Conservation (phyloP, 805 yeast species). For the Candida mattraensis region DNA sequence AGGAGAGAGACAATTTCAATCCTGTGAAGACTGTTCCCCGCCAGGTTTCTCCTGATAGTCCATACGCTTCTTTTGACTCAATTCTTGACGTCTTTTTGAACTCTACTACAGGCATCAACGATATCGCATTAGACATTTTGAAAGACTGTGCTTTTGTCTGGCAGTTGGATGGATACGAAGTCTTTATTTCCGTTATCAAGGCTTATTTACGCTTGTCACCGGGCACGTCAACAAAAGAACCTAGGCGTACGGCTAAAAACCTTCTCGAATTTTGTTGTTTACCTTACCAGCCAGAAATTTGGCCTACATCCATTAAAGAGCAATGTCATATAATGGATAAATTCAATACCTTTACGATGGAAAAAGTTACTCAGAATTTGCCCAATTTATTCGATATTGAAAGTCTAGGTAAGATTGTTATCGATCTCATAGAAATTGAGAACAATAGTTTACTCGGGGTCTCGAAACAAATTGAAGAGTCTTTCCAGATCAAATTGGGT, state of each 20-base stretch:
- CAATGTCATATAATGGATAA: constrained; percentile 11
- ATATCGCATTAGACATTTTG: constrained; percentile 10
- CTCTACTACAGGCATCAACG: constrained; percentile 6
- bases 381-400: constrained; percentile 11
- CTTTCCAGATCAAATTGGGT: constrained; percentile 5
- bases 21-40: constrained; percentile 7
- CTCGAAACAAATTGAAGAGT: constrained; percentile 8
- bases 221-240: neutral
- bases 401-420: constrained; percentile 8
- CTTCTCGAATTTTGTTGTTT: constrained; percentile 18
- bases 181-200: constrained; percentile 13
- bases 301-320: constrained; percentile 17
- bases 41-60: constrained; percentile 15
- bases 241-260: constrained; percentile 10
- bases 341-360: constrained; percentile 13
- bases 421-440: constrained; percentile 10
- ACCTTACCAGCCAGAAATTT: constrained; percentile 13
- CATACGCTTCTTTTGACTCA: constrained; percentile 15
- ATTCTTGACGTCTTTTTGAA: constrained; percentile 14
- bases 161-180: constrained; percentile 27
- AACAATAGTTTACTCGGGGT: constrained; percentile 16
- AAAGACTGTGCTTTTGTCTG: constrained; percentile 24
- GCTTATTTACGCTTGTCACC: constrained; percentile 9
- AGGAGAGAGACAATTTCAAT: constrained; percentile 4
- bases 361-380: constrained; percentile 7